Evolutionary conservation across 169 alveolate genomes (phyloP).

Genomic region (Cryptosporidium baileyi): DNA sequence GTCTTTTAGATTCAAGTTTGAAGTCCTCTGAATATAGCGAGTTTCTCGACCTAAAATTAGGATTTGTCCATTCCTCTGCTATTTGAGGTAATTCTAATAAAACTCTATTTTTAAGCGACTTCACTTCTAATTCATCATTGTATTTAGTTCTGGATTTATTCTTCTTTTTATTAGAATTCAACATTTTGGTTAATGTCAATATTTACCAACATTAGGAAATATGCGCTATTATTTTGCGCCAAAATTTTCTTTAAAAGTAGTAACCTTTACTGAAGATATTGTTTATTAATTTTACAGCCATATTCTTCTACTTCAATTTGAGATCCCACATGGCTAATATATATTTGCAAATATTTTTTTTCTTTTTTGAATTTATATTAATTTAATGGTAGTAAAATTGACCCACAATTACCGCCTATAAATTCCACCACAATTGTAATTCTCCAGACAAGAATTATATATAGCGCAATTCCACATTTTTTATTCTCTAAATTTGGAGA

Average conservation of each 20-base stretch:
- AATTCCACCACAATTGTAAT: neutral
- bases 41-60: neutral
- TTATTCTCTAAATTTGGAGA: neutral
- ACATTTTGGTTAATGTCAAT: constrained; percentile 28
- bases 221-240: neutral
- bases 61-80: constrained; percentile 37
- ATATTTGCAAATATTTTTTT: neutral
- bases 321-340: neutral
- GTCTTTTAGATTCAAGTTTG: neutral
- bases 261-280: too few relatives aligned
- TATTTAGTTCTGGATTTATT: constrained; percentile 44
- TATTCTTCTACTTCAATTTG: neutral
- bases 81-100: constrained; percentile 60
- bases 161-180: constrained; percentile 11
- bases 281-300: too few relatives aligned
- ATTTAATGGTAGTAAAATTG: neutral
- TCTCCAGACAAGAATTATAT: constrained; percentile 19
- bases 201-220: neutral
- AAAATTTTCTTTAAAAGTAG: too few relatives aligned
- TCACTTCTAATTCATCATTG: constrained; percentile 68
- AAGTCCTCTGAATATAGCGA: neutral
- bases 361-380: neutral
- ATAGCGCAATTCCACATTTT: constrained; percentile 15
- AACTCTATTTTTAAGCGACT: constrained; percentile 52
- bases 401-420: constrained; percentile 29